Evolutionary conservation across 1,284 basidiomycete genomes (phyloP), one percentile per base, ranked within the genome.

Genomic region (Puccinia triticina): DNA sequence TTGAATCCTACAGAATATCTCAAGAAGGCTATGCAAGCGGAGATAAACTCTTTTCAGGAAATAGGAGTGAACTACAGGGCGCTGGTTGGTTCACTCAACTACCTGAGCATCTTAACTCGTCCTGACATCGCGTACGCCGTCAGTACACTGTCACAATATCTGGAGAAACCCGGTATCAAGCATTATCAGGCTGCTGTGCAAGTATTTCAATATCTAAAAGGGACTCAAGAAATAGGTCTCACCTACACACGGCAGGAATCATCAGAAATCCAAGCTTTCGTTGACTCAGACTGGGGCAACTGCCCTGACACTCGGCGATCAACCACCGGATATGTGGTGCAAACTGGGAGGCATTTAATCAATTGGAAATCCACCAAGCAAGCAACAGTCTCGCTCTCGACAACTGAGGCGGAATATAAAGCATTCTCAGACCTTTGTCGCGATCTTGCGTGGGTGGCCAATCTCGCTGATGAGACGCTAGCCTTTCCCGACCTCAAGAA

Each of bases 271-370:
- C n/a, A n/a, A 16, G 23, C 67, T 16, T n/a, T 14, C 23, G 40
- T 50, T 16, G 67, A 71, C 29, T 10, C 67, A 1, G 67, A 71
- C 40, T 71, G n/a, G n/a, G n/a, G n/a, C n/a, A n/a, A n/a, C n/a
- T n/a, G n/a, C n/a, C n/a, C n/a, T n/a, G n/a, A n/a, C n/a, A n/a
- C n/a, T n/a, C n/a, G n/a, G n/a, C n/a, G n/a, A n/a, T n/a, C n/a
- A n/a, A n/a, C n/a, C n/a, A n/a, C n/a, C n/a, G n/a, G n/a, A n/a
- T n/a, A n/a, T n/a, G n/a, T n/a, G n/a, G n/a, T n/a, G n/a, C n/a
- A n/a, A n/a, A n/a, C n/a, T n/a, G n/a, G n/a, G n/a, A n/a, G n/a
- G n/a, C n/a, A n/a, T n/a, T n/a, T n/a, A n/a, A n/a, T n/a, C n/a
- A n/a, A n/a, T n/a, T n/a, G n/a, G n/a, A n/a, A n/a, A n/a, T n/a